Evolutionary conservation across 2,329 filamentous ascomycete genomes (phyloP), one percentile per base, ranked within the genome.

Genomic region (Mariannaea sp.): DNA sequence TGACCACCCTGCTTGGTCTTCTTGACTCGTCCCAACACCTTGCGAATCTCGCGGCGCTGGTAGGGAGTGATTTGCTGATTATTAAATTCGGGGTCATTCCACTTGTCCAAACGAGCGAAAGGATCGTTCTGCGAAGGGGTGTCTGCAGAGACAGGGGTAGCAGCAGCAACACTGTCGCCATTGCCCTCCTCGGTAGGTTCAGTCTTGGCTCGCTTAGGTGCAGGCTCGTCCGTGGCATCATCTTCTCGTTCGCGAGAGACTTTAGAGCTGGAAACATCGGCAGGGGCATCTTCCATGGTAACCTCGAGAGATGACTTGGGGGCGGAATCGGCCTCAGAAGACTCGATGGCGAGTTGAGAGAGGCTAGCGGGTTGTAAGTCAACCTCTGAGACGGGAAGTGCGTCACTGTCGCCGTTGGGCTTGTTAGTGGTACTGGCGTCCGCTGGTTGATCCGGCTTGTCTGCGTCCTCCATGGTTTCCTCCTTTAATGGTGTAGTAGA

Each of bases 121-220:
- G 65, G 60, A 43, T 60, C 49, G 38, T 61, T 55, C 20, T 54
- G 43, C 22, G 59, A 24, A 36, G 59, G 44, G 29, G 59, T 57
- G 55, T 70, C 60, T 7, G 60, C 48, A 6, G 64, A 49, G 1
- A 60, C 56, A 9, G 61, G 46, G 12, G 58, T 41, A 24, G 60
- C 56, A 7, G 42, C 40, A 10, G 55, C 32, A 5, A 50, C 39
- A 19, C 50, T 36, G 7, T 55, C 48, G 6, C 44, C 49, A n/a
- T 60, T 61, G 41, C 73, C 71, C 26, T 77, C 75, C 1, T 74
- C 73, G 36, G 79, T 75, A 10, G 77, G 77, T 13, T 89, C 88
- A 0, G 90, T 88, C 73, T 87, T 93, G 30, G 89, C 84, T 20
- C 92, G 86, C 77, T 97, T 97, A 1, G 91, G 83, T 13, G 83